Conservation (phyloP, 805 yeast species). For the Zygosaccharomyces bisporus region DNA sequence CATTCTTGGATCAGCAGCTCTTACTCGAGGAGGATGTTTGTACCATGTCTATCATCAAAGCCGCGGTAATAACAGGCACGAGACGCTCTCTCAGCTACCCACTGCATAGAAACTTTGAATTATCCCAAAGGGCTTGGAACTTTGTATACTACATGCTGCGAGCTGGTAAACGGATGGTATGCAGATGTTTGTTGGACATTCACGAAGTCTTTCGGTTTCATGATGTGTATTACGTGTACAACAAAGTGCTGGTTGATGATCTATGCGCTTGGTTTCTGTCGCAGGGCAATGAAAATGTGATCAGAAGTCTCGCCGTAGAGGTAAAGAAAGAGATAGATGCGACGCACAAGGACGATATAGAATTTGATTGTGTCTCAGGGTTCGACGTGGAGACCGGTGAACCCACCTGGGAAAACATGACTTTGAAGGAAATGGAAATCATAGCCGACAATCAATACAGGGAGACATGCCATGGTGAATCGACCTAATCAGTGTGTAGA, state of each 20-base stretch:
- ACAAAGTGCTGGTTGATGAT: conserved; percentile 72
- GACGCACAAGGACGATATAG: conserved; percentile 45
- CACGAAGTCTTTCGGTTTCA: conserved; percentile 77
- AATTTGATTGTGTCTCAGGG: conserved; percentile 40
- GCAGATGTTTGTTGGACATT: conserved; percentile 55
- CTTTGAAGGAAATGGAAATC: conserved; percentile 53
- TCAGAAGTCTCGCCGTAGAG: conserved; percentile 66
- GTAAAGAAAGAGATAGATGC: conserved; percentile 41
- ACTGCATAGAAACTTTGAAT: conserved; percentile 63
- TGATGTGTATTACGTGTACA: conserved; percentile 81
- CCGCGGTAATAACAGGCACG: conserved; percentile 56
- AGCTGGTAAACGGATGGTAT: conserved; percentile 64
- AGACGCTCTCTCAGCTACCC: conserved; percentile 80
- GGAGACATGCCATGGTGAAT: conserved; percentile 5
- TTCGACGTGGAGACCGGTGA: conserved; percentile 37
- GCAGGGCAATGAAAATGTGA: conserved; percentile 52
- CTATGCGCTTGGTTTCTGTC: conserved; percentile 67
- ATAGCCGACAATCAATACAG: conserved; percentile 50
- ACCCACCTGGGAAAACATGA: conserved; percentile 43
- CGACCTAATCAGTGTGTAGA: conserved; percentile 5
- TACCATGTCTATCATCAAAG: conserved; percentile 40
- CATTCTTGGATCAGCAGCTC: conserved; percentile 63
- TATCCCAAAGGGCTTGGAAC: conserved; percentile 63
- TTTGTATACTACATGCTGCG: conserved; percentile 64
- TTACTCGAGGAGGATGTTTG: conserved; percentile 28